Base-by-base conservation (phyloP, 2,329 filamentous ascomycete species). In the Apiospora sp. region DNA sequence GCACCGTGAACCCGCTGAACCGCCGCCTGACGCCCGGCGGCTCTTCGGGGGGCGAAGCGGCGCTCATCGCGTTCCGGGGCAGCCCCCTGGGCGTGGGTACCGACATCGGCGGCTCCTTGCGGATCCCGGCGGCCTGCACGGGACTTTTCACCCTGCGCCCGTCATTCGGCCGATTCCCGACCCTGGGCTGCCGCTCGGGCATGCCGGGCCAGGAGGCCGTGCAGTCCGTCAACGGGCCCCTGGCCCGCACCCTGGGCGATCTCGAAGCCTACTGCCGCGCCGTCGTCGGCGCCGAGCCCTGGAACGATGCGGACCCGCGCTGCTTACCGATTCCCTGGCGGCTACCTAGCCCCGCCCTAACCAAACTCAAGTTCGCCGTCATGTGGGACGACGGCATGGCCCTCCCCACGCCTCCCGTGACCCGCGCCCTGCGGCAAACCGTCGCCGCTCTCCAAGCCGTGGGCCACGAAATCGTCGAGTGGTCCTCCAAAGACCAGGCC, bases 201-300 rank as follows among this genome's bases (percentile, higher is more conserved):
- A 85, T 92, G 80, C 86, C 88, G 0, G 91, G 91, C 2, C 91
- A 93, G 77, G 91, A 93, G 79, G 88, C 90, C 2, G 88, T 93
- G 0, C 84, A 85, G 70, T 90, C 88, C 27, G 89, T 92, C 46
- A 91, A 92, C 75, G 91, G 91, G 0, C 91, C 91, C 0, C 85
- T 93, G 84, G 86, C 88, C 1, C 84, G 84, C 41, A 87, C 86
- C 0, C 80, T 92, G 0, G 83, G 83, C 7, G 90, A 91, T 73
- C 82, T 92, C 1, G 84, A 85, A 51, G 73, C 88, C 3, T 92
- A 90, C 79, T 86, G 87, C 78, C 85, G 84, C 72, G 81, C 84
- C 0, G 81, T 92, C 10, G 81, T 92, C 4, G 83, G 82, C 71
- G 78, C 83, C 2, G 77, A 86, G 73, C 90, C 91, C 0, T 92